A percentile compares a stretch with the other conserved stretches of the same genome.
Conservation (phyloP, 228 moss, liverwort and hornwort genomes). For the Sphagnum fallax region DNA sequence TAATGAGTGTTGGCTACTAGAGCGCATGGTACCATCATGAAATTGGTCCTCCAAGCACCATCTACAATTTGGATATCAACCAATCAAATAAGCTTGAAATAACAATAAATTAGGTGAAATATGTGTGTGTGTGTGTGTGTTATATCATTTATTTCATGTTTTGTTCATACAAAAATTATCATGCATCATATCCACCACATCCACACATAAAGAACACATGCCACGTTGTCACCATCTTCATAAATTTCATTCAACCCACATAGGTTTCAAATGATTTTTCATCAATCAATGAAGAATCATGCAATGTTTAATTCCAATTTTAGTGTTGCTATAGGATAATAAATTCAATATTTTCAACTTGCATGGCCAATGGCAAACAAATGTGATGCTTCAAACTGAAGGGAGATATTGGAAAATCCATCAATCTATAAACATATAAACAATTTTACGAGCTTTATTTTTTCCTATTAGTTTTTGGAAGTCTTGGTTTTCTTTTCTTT, state of each 20-base stretch:
- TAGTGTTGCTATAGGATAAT: conserved; percentile 38
- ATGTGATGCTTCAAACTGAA: conserved; percentile 62
- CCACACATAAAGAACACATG: too few species aligned
- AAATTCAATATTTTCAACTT: conserved; percentile 62
- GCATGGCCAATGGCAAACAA: conserved; percentile 50
- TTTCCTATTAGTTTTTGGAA: background rate
- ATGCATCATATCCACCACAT: too few species aligned
- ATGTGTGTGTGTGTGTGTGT: too few species aligned
- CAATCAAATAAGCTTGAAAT: conserved; percentile 42
- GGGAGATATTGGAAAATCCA: conserved; percentile 68
- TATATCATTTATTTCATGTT: too few species aligned
- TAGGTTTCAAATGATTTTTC: background rate
- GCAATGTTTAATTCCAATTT: background rate
- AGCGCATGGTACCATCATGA: conserved; percentile 72
- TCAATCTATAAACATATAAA: conserved; percentile 32
- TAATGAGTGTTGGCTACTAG: conserved; percentile 32
- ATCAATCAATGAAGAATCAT: background rate
- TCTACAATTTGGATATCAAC: conserved; percentile 70
- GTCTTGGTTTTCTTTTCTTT: background rate
- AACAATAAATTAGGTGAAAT: conserved; percentile 56
- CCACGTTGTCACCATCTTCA: too few species aligned
- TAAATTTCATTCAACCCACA: background rate
- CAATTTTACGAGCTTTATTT: too few species aligned
- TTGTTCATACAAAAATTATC: too few species aligned
- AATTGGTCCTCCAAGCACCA: conserved; percentile 49